phyloP scores from a whole-genome alignment of 2,329 filamentous ascomycete species.

The Zalaria obscura region DNA sequence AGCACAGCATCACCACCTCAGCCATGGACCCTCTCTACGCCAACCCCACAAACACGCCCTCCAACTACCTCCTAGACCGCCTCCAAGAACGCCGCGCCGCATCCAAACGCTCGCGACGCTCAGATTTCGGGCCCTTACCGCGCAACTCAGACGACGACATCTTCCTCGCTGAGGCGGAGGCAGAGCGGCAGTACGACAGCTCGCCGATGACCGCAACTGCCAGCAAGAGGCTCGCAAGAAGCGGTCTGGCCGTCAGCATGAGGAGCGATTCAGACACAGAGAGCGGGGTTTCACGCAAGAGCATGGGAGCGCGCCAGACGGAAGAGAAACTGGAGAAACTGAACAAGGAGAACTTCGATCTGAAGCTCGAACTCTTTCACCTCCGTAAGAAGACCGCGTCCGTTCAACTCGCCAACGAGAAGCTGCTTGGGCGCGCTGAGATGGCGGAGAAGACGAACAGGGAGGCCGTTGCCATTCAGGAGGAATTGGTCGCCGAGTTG shows the following conservation, averaged over 20 bases:
- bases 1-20: background rate
- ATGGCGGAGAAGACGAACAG: slow-evolving; percentile 22
- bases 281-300: slow-evolving; percentile 6
- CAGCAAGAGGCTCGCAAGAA: slow-evolving; percentile 4
- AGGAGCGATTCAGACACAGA: slow-evolving; percentile 1
- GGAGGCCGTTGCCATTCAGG: slow-evolving; percentile 44
- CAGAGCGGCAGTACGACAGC: slow-evolving; percentile 13
- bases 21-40: background rate
- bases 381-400: slow-evolving; percentile 48
- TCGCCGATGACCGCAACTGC: slow-evolving; percentile 9
- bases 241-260: slow-evolving; percentile 3
- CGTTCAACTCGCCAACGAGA: slow-evolving; percentile 44
- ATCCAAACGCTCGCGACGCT: slow-evolving; percentile 17
- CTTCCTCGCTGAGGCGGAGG: slow-evolving; percentile 19
- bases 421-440: slow-evolving; percentile 34
- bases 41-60: background rate
- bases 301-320: slow-evolving; percentile 50
- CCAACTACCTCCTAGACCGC: slow-evolving; percentile 17
- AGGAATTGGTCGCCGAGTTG: slow-evolving; percentile 43
- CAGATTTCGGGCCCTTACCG: slow-evolving; percentile 16
- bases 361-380: slow-evolving; percentile 61
- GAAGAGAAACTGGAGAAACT: slow-evolving; percentile 54
- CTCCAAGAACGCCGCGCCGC: slow-evolving; percentile 18
- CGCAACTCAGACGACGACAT: slow-evolving; percentile 17
- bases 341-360: slow-evolving; percentile 64